These are phyloP conservation scores for Thermoascus crustaceus DNA, from an alignment of 2,329 filamentous ascomycete genomes.

Conservation along the genomic window DNA sequence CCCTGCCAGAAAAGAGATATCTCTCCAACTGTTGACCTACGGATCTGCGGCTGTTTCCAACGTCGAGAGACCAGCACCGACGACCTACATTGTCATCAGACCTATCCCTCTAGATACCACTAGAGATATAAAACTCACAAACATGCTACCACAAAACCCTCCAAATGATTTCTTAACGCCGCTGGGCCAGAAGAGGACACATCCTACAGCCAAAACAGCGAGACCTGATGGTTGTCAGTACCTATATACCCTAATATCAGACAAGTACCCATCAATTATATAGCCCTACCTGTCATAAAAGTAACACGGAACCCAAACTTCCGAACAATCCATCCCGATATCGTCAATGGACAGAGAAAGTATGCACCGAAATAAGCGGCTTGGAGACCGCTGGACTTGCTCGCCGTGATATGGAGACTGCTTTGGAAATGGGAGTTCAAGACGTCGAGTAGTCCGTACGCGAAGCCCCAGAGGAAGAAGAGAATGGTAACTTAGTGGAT, in stretches of 20 bases:
- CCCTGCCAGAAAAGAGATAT: too few species aligned
- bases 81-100: constrained; percentile 19
- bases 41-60: constrained; percentile 55
- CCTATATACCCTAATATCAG: not conserved
- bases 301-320: constrained; percentile 37
- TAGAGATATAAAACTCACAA: constrained; percentile 19
- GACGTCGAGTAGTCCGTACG: constrained; percentile 50
- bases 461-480: constrained; percentile 58
- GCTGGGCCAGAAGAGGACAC: constrained; percentile 52
- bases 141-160: constrained; percentile 53
- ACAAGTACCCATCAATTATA: constrained; percentile 20
- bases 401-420: constrained; percentile 35
- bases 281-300: constrained; percentile 17
- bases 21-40: constrained; percentile 45
- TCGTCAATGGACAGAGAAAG: constrained; percentile 30
- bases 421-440: constrained; percentile 42
- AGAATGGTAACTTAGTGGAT: constrained; percentile 51
- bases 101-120: not conserved
- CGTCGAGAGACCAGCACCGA: constrained; percentile 45
- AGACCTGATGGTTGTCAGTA: constrained; percentile 41
- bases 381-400: constrained; percentile 40
- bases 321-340: constrained; percentile 36
- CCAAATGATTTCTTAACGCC: constrained; percentile 48
- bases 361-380: constrained; percentile 36
- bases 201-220: constrained; percentile 48